Conservation (phyloP, 2,329 filamentous ascomycete genomes). For the Penicillium sp. region DNA sequence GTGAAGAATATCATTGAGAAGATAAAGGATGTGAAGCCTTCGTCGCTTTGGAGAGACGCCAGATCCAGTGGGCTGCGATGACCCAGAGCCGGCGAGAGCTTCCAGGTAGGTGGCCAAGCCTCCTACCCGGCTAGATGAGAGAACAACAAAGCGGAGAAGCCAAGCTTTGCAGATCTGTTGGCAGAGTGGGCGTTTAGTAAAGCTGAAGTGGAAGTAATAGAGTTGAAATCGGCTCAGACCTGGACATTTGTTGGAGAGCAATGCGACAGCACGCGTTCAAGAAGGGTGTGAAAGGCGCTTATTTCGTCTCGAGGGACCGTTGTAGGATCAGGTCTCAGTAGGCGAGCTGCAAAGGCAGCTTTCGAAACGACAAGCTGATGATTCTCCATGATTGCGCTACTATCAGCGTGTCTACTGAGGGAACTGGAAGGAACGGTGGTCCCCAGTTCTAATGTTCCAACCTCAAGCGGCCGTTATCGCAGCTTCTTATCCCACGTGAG, state of each 20-base stretch:
- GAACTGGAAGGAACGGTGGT: not conserved
- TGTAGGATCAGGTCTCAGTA: slow-evolving; percentile 70
- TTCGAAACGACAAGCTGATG: slow-evolving; percentile 73
- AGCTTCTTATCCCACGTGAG: slow-evolving; percentile 1
- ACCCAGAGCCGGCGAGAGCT: slow-evolving; percentile 59
- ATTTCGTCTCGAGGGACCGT: slow-evolving; percentile 67
- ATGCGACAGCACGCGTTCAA: slow-evolving; percentile 62
- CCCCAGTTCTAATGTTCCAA: not conserved
- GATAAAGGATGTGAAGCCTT: slow-evolving; percentile 70
- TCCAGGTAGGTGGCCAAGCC: slow-evolving; percentile 73
- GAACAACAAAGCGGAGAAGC: slow-evolving; percentile 69
- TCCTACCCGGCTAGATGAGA: slow-evolving; percentile 62
- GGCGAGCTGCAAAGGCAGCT: slow-evolving; percentile 68
- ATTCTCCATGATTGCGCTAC: slow-evolving; percentile 53
- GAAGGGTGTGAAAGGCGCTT: slow-evolving; percentile 62
- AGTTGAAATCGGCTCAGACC: slow-evolving; percentile 60
- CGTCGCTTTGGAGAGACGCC: slow-evolving; percentile 60
- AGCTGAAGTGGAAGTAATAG: slow-evolving; percentile 18
- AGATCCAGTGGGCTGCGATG: slow-evolving; percentile 24
- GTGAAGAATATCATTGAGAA: slow-evolving; percentile 74
- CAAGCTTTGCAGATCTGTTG: slow-evolving; percentile 79
- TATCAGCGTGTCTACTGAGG: not conserved
- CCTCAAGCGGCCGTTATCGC: slow-evolving; percentile 1
- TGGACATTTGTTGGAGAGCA: slow-evolving; percentile 81
- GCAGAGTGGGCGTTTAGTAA: slow-evolving; percentile 35